phyloP scores from a whole-genome alignment of 495 filamentous ascomycete genomes.

The Hypoxylon cercidicola region DNA sequence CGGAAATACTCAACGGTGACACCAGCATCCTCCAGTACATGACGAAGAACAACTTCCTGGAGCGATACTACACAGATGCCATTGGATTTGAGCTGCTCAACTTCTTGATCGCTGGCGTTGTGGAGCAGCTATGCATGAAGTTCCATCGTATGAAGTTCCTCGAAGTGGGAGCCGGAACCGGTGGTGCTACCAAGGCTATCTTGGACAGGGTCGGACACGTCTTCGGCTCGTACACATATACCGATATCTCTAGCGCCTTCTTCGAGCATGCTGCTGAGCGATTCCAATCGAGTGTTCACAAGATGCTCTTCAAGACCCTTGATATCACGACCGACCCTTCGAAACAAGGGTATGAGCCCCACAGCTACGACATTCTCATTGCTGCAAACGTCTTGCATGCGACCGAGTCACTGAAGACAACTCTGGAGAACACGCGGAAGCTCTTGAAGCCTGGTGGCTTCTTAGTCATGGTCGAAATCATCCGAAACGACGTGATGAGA shows the following conservation, averaged over 20 bases:
- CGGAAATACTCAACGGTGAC: conserved; percentile 44
- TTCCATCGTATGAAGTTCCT: conserved; percentile 33
- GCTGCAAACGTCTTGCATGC: conserved; percentile 60
- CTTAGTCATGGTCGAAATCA: conserved; percentile 60
- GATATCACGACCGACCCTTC: conserved; percentile 54
- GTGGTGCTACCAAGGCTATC: conserved; percentile 52
- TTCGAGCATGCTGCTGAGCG: conserved; percentile 50
- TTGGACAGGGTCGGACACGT: conserved; percentile 25
- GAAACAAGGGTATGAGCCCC: conserved; percentile 55
- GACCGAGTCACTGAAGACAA: conserved; percentile 51
- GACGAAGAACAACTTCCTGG: conserved; percentile 48
- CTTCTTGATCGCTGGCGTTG: background rate
- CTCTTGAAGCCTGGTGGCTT: conserved; percentile 67
- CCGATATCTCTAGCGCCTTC: conserved; percentile 57
- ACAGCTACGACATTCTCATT: conserved; percentile 62
- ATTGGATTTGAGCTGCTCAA: conserved; percentile 8
- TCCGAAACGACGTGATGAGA: conserved; percentile 46
- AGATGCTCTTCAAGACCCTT: conserved; percentile 58
- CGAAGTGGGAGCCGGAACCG: conserved; percentile 54
- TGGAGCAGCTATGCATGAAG: conserved; percentile 30
- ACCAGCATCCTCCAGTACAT: conserved; percentile 55
- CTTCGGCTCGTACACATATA: conserved; percentile 59
- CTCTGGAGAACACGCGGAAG: conserved; percentile 52
- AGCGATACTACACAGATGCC: conserved; percentile 45
- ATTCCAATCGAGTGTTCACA: conserved; percentile 41